Evolutionary conservation across 768 basidiomycete genomes (phyloP), one percentile per base, ranked within the genome.

Genomic region (Coprinopsis marcescibilis): DNA sequence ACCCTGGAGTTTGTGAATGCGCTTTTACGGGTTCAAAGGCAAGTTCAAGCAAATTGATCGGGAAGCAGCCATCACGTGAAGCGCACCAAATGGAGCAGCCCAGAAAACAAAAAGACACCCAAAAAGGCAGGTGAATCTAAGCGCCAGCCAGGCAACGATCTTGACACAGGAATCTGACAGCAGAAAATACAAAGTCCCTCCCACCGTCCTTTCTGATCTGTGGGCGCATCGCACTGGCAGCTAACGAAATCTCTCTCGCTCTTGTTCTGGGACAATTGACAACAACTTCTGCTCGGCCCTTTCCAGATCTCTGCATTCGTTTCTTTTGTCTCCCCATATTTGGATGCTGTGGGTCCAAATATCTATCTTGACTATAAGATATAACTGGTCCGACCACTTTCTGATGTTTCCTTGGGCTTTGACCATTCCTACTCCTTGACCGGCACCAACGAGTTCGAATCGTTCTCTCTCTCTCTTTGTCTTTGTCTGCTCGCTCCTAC

Each of bases 261-360:
- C n/a, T n/a, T n/a, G n/a, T n/a, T n/a, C n/a, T n/a, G n/a, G n/a
- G n/a, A n/a, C n/a, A n/a, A n/a, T n/a, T n/a, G n/a, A n/a, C n/a
- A n/a, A n/a, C n/a, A n/a, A n/a, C n/a, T n/a, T n/a, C n/a, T n/a
- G n/a, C n/a, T n/a, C n/a, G n/a, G n/a, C n/a, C n/a, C n/a, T 43
- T 43, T 24, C 34, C 55, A 32, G 29, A n/a, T 32, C 29, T 32
- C 29, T n/a, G 29, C 29, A 7, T 36, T 36, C 35, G 35, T 36
- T 17, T 36, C 29, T 52, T 48, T 38, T 15, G 40, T 45, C 36
- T 36, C 29, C 52, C 52, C 45, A 45, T 39, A 32, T 50, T 57
- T 65, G n/a, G 29, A 32, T n/a, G n/a, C 29, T 32, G 65, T 68
- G 62, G 62, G 66, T 65, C 64, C 64, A 60, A 32, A 39, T 46